Base-by-base conservation (phyloP, 352 stramenopile genomes). In the Globisporangium irregulare region DNA sequence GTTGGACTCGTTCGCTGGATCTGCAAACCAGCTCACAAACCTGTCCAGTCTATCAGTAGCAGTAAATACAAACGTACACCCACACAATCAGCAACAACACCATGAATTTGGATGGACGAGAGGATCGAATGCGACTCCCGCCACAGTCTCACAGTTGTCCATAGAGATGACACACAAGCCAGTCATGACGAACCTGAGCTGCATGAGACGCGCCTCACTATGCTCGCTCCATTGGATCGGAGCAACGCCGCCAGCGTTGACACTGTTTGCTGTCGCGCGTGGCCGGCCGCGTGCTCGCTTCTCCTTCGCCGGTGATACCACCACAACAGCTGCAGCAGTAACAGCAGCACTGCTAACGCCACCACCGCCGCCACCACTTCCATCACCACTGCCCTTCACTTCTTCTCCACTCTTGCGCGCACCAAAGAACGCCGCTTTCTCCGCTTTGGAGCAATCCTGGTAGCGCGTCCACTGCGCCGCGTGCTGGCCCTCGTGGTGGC, bases 201-300 rank as follows among this genome's bases (percentile, higher is more conserved):
- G 22, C 6, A 62, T 54, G 22, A 68, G 62, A 6, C 24, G 27
- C 51, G 56, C 15, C 1, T 36, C 61, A 7, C 58, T 22, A 38
- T 32, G 20, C 27, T 63, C 55, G 36, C 18, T 63, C 63, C 63
- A 68, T 14, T 68, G 38, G 41, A 63, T 56, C 7, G 54, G 5
- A 14, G 25, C 38, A 15, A 41, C 18, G 38, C 62, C 62, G 9
- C 10, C 38, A 10, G 15, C 38, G 15, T n/a, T 14, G 4, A 18
- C 38, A 12, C 14, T 12, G 14, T 48, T 48, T n/a, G 3, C 38
- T n/a, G 15, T n/a, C 38, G 27, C 8, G 14, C 53, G 20, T 36
- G 63, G 54, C 3, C 63, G 63, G 0, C 63, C 63, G 25, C 27
- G 22, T n/a, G 24, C 10, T 34, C 51, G 51, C 51, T 36, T 58